phyloP scores from a whole-genome alignment of 495 filamentous ascomycete genomes.

The Penicillium tannophilum region DNA sequence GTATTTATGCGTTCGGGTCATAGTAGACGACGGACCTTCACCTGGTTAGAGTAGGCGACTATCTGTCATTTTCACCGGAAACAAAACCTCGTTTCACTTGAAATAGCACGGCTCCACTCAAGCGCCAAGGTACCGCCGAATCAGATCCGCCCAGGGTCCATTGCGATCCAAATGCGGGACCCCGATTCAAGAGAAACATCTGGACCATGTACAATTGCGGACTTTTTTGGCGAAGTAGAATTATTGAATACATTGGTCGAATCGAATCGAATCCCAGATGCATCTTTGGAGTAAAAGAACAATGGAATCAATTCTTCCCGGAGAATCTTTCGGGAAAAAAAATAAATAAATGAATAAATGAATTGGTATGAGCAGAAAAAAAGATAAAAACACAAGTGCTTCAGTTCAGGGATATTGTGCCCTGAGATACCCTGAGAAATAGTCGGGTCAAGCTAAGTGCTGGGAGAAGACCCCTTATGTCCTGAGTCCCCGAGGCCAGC shows the following conservation, averaged over 20 bases:
- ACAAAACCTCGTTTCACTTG: not conserved
- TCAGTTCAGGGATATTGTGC: not conserved
- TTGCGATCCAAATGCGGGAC: conserved; percentile 6
- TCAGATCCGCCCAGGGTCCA: conserved; percentile 7
- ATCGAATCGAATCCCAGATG: too few relatives aligned
- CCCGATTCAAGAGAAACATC: not conserved
- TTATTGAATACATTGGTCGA: not conserved
- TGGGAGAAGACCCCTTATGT: conserved; percentile 1
- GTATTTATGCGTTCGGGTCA: not conserved
- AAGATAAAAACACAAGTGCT: conserved; percentile 10
- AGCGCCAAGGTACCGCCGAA: not conserved
- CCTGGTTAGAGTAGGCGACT: not conserved
- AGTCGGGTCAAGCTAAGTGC: conserved; percentile 7
- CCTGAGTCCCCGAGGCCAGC: conserved; percentile 5
- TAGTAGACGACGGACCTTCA: not conserved
- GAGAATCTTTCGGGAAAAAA: not conserved
- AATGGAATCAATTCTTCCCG: not conserved
- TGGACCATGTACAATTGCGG: not conserved
- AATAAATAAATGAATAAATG: not conserved
- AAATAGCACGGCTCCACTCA: too few relatives aligned
- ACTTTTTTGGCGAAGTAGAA: not conserved
- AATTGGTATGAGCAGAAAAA: conserved; percentile 14
- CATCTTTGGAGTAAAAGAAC: not conserved
- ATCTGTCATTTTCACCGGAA: conserved; percentile 1
- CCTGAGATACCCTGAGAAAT: conserved; percentile 9